Percentiles rank a stretch among this genome's conserved stretches.
Evolutionary conservation across 2,329 filamentous ascomycete genomes (phyloP).

Genomic region (Lecanicillium sp.): DNA sequence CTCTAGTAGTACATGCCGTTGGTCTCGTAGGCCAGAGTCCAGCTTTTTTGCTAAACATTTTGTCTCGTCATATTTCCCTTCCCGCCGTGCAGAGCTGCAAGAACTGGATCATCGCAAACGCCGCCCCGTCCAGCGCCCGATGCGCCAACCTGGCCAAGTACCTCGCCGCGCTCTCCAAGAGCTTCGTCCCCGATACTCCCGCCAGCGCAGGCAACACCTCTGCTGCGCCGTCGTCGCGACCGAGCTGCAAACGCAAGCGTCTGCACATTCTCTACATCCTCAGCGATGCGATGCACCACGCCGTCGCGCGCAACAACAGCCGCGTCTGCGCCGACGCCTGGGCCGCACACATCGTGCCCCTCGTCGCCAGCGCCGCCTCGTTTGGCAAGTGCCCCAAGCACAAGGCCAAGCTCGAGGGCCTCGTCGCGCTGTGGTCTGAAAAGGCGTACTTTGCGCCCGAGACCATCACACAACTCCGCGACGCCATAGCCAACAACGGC

Average conservation of each 20-base stretch:
- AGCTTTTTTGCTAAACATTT: slow-evolving; percentile 13
- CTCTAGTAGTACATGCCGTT: too few relatives aligned
- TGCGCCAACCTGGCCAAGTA: slow-evolving; percentile 68
- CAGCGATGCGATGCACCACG: slow-evolving; percentile 71
- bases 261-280: slow-evolving; percentile 73
- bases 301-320: slow-evolving; percentile 46
- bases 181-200: slow-evolving; percentile 23
- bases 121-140: slow-evolving; percentile 61
- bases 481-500: slow-evolving; percentile 39
- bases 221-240: slow-evolving; percentile 24
- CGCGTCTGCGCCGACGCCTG: slow-evolving; percentile 50
- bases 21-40: too few relatives aligned
- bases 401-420: slow-evolving; percentile 53
- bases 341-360: slow-evolving; percentile 52
- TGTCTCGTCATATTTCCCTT: slow-evolving; percentile 2
- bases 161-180: slow-evolving; percentile 59
- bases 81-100: slow-evolving; percentile 68
- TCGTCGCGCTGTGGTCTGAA: slow-evolving; percentile 67
- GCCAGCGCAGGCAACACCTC: slow-evolving; percentile 16
- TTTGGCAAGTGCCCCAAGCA: slow-evolving; percentile 60
- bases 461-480: slow-evolving; percentile 52
- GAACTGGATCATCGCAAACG: slow-evolving; percentile 71
- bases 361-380: slow-evolving; percentile 53
- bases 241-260: slow-evolving; percentile 60
- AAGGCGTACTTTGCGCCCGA: slow-evolving; percentile 54